phyloP scores from a whole-genome alignment of 1,284 basidiomycete species.

The Afroboletus lepidellus region DNA sequence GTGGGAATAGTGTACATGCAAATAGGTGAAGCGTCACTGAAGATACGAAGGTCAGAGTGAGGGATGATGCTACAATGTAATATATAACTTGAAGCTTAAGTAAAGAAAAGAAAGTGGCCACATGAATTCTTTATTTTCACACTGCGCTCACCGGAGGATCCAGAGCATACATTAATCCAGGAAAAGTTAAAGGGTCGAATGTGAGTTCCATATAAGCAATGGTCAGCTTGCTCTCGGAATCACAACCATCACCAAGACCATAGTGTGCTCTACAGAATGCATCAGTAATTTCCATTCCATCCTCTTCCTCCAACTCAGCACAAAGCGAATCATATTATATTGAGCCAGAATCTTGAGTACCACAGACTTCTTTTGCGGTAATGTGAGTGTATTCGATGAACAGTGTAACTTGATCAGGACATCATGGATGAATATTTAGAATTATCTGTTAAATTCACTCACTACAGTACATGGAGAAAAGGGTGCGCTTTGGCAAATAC shows the following conservation, averaged over 20 bases:
- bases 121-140: too few relatives aligned
- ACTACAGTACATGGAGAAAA: not conserved
- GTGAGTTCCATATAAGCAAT: not conserved
- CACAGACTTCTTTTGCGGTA: not conserved
- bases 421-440: not conserved
- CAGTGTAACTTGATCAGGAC: not conserved
- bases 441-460: not conserved
- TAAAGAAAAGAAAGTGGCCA: too few relatives aligned
- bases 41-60: too few relatives aligned
- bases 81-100: too few relatives aligned
- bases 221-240: conserved; percentile 1
- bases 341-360: not conserved
- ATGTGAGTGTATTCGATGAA: not conserved
- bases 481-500: not conserved
- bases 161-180: too few relatives aligned
- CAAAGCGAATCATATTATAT: not conserved
- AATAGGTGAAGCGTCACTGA: too few relatives aligned
- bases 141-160: too few relatives aligned
- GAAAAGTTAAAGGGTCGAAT: not conserved
- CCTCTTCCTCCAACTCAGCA: not conserved
- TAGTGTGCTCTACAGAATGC: conserved; percentile 3
- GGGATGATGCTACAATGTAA: too few relatives aligned
- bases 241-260: not conserved
- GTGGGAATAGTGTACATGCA: too few relatives aligned
- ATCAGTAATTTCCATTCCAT: not conserved